Base-by-base conservation (phyloP, 2,329 filamentous ascomycete species). In the Esteya vermicola region DNA sequence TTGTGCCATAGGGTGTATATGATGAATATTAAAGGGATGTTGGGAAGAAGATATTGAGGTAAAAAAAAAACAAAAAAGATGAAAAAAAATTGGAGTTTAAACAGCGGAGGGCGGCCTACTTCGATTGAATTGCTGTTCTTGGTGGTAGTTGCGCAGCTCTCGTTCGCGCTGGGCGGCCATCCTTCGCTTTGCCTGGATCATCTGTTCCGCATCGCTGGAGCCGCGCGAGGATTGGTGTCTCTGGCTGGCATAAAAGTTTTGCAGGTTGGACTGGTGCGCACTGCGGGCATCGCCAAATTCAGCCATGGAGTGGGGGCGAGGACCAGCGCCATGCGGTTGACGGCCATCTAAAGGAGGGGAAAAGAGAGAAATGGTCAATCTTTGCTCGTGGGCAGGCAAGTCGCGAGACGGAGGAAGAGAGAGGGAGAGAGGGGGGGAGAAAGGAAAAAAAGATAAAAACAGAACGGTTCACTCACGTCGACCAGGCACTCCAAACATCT, bases 101-200 rank as follows among this genome's bases (percentile, higher is more conserved):
- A 73, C 72, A 75, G 74, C 70, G 72, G 73, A 75, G 75, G 77
- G 74, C 63, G 78, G 78, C 82, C 78, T 85, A 96, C 91, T 95
- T 85, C 89, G 81, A 72, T 96, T 93, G 68, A 93, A 96, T 78
- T 98, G 91, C 76, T 98, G 91, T 76, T 98, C 91, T 68, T 95
- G 93, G 68, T 98, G 91, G 68, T 96, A 94, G 67, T 96, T 98
- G 65, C 91, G 85, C 63, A 98, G 80, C 70, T 98, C 91, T 65
- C 89, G 84, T 72, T 98, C 91, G 65, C 91, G 85, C 68, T 96
- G 91, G 61, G 91, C 91, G 57, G 91, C 91, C 85, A 96, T 93
- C 71, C 89, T 83, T 69, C 91, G 85, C 75, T 96, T 96, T 55
- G 86, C 88, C 77, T 96, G 91, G 73, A 94, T 85, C 78, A 95